phyloP scores from a whole-genome alignment of 1,284 basidiomycete species.

The Anthracocystis setariae region DNA sequence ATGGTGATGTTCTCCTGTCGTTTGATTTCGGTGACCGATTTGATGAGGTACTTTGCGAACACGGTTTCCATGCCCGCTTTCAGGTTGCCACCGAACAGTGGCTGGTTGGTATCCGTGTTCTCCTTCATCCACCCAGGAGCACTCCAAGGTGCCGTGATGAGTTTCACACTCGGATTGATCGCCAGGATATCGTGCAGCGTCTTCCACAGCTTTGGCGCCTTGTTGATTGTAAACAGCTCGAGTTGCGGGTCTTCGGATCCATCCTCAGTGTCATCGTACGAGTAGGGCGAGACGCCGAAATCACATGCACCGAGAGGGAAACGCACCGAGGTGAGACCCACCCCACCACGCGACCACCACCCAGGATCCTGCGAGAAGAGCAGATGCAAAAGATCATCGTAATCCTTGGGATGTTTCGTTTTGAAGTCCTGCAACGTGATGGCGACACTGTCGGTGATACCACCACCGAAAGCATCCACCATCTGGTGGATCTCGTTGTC shows the following conservation, averaged over 20 bases:
- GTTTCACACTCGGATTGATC: conserved; percentile 39
- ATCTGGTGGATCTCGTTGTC: conserved; percentile 41
- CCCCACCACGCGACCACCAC: conserved; percentile 42
- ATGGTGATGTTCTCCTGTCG: conserved; percentile 23
- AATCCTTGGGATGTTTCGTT: conserved; percentile 32
- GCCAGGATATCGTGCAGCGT: conserved; percentile 41
- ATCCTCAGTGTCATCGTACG: conserved; percentile 56
- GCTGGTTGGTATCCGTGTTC: conserved; percentile 20
- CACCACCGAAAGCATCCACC: conserved; percentile 45
- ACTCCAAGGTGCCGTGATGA: conserved; percentile 43
- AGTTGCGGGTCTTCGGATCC: conserved; percentile 37
- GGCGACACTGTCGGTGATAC: conserved; percentile 52
- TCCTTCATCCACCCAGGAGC: conserved; percentile 61
- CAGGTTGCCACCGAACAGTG: conserved; percentile 44
- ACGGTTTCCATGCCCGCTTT: conserved; percentile 38
- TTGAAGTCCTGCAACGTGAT: conserved; percentile 54
- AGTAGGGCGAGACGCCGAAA: conserved; percentile 46
- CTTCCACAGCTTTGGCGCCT: conserved; percentile 52
- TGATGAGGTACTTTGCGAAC: conserved; percentile 48
- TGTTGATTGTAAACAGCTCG: conserved; percentile 48
- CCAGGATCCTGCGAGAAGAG: conserved; percentile 38
- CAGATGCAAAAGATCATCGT: conserved; percentile 51
- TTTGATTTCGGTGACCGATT: conserved; percentile 37
- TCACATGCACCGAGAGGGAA: conserved; percentile 55
- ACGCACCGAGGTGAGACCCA: conserved; percentile 42